Evolutionary conservation across 2,329 filamentous ascomycete genomes (phyloP), one percentile per base, ranked within the genome.

Genomic region (Dactylellina sp.): DNA sequence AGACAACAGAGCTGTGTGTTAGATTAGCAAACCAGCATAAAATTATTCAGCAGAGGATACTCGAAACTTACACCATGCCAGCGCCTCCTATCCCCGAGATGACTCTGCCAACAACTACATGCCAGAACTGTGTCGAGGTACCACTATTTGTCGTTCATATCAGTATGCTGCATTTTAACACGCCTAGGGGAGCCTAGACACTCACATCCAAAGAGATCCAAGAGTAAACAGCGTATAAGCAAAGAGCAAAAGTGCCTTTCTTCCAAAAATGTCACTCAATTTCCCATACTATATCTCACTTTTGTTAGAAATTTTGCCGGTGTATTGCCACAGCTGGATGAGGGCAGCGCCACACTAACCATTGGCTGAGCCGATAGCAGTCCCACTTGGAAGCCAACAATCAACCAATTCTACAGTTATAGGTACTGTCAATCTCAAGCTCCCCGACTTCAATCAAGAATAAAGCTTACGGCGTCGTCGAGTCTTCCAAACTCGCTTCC

Each of bases 221-320:
- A 88, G 79, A 1, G 86, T 88, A 78, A 91, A 91, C 60, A 90
- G 80, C 22, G 82, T 80, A 77, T 91, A 91, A 1, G 86, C 84
- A 76, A 89, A 87, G 3, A 92, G 82, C 5, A 92, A 82, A 75
- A 86, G 87, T 77, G 84, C 77, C 78, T 91, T 91, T 4, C 89
- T 85, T 7, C 89, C 89, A 77, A 91, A 91, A 28, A 91, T 90
- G 78, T 91, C 89, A 55, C 85, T 88, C 5, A 91, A 82, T 77
- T 89, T 90, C 47, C 89, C 89, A 76, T 90, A 92, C 79, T 93
- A 76, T 91, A 18, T 87, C 88, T 87, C 88, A 1, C 89, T 91
- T 91, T 81, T 0, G 90, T 91, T 62, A 93, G 83, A 77, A 92
- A 89, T 80, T 93, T 90, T 47, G 44, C 39, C n/a, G n/a, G 24